phyloP scores from a whole-genome alignment of 176 grass and related monocot genomes.

The Cenchrus fungigraminus region DNA sequence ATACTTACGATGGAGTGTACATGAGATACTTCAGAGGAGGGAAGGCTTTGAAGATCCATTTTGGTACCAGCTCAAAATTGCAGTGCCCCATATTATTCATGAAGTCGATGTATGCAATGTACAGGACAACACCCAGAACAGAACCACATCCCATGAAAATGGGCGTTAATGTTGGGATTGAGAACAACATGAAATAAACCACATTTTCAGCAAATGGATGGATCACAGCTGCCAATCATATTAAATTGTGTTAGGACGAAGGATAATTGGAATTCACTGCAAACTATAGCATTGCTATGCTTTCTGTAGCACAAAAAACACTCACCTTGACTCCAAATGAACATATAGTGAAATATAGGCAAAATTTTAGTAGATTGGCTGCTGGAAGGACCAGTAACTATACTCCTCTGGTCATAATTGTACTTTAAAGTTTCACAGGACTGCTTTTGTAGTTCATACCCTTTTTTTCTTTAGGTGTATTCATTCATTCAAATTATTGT shows the following conservation, averaged over 20 bases:
- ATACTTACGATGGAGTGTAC: constrained; percentile 98
- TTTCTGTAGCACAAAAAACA: not conserved
- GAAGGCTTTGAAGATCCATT: constrained; percentile 69
- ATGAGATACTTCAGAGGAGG: constrained; percentile 93
- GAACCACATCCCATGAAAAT: constrained; percentile 51
- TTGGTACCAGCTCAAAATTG: constrained; percentile 90
- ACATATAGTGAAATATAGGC: not conserved
- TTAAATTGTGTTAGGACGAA: constrained; percentile 36
- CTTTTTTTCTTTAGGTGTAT: not conserved
- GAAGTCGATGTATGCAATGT: constrained; percentile 72
- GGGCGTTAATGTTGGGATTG: constrained; percentile 54
- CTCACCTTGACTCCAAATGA: not conserved
- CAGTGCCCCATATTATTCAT: constrained; percentile 99
- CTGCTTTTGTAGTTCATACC: not conserved
- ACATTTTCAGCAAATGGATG: constrained; percentile 91
- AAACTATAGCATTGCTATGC: not conserved
- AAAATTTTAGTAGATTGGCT: constrained; percentile 11
- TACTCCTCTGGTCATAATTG: not conserved
- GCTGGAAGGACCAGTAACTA: not conserved
- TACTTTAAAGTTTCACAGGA: not conserved
- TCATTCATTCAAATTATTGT: not conserved
- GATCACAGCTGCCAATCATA: constrained; percentile 70
- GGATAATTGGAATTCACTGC: not conserved
- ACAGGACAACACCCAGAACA: constrained; percentile 37
- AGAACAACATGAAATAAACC: constrained; percentile 71